Evolutionary conservation across 75 land plant species (phyloP), one percentile per base, ranked within the genome.

Genomic region (Selaginella tamariscina): DNA sequence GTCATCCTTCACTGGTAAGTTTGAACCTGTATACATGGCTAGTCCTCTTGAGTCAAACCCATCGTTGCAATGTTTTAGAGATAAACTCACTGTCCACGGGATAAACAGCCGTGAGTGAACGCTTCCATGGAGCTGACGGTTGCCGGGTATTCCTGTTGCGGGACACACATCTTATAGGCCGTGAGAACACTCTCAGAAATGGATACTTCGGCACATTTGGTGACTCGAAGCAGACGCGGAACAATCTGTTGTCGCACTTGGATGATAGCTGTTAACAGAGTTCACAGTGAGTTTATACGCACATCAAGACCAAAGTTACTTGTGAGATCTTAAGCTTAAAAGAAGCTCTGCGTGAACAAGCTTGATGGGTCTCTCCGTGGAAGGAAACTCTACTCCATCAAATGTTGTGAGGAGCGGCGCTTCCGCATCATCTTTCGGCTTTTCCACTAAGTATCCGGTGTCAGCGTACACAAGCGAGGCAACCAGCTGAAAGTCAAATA

Each of bases 241-340:
- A 89, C 32, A 87, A 72, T 54, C 84, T 79, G 44, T 87, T 87
- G 65, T 87, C 91, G 67, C 88, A 87, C 72, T 89, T 89, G 31
- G 91, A 89, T 9, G 95, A 89, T 5, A 89, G 86, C 95, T 89
- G 95, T 31, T 75, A 65, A 55, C 22, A 32, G 65, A n/a, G 69
- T 31, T 20, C 30, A 65, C 69, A 70, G 11, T 5, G 9, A 5
- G 5, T 20, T 67, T 67, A n/a, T 29, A 2, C 15, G 18, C 30
- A 64, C 29, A 8, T 27, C 20, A 54, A 65, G 2, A 55, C 65
- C 31, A 23, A 67, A 56, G 62, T 29, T 29, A 88, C 96, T 88
- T 90, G 92, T 56, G 96, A 87, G 62, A 90, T 90, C 71, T 88
- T 88, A 2, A 90, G 82, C 81, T 90, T 90, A 62, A 90, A 90